Evolutionary conservation across 352 stramenopile genomes (phyloP).

Genomic region (Phytophthora parvispora): DNA sequence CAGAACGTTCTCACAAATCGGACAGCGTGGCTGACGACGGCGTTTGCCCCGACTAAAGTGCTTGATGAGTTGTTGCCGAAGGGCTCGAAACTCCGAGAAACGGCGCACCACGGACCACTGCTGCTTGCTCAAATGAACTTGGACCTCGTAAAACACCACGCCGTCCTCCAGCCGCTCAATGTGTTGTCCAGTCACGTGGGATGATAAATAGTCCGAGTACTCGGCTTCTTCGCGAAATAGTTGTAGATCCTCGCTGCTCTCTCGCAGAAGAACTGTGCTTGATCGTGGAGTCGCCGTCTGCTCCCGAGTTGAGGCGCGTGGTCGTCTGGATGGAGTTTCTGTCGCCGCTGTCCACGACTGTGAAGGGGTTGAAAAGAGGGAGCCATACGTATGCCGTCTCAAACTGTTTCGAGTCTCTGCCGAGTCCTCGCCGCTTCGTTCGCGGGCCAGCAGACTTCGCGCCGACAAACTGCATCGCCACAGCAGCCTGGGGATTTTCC

Average conservation of each 20-base stretch:
- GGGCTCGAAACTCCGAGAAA: conserved; percentile 78
- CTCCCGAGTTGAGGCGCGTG: conserved; percentile 2
- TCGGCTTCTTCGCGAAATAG: conserved; percentile 81
- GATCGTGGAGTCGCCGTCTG: conserved; percentile 15
- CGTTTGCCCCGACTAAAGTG: conserved; percentile 56
- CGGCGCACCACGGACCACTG: conserved; percentile 68
- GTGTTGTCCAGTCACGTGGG: conserved; percentile 55
- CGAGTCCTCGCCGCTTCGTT: conserved; percentile 14
- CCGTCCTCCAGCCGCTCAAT: conserved; percentile 49
- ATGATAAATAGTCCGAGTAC: conserved; percentile 83
- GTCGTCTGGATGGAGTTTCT: conserved; percentile 9
- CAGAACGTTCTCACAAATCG: conserved; percentile 77
- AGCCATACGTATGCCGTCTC: conserved; percentile 18
- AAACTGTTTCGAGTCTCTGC: conserved; percentile 1
- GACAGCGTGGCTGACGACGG: conserved; percentile 34
- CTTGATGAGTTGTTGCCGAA: conserved; percentile 73
- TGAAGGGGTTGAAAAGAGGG: conserved; percentile 11
- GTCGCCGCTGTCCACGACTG: conserved; percentile 4
- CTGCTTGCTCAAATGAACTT: conserved; percentile 72
- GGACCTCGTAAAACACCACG: conserved; percentile 77
- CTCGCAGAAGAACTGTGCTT: conserved; percentile 45
- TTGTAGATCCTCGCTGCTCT: conserved; percentile 49
- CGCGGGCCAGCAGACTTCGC: conserved; percentile 22
- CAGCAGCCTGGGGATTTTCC: conserved; percentile 28
- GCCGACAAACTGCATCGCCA: conserved; percentile 38